phyloP scores from a whole-genome alignment of 2,329 filamentous ascomycete genomes.

The Helminthosporium solani region DNA sequence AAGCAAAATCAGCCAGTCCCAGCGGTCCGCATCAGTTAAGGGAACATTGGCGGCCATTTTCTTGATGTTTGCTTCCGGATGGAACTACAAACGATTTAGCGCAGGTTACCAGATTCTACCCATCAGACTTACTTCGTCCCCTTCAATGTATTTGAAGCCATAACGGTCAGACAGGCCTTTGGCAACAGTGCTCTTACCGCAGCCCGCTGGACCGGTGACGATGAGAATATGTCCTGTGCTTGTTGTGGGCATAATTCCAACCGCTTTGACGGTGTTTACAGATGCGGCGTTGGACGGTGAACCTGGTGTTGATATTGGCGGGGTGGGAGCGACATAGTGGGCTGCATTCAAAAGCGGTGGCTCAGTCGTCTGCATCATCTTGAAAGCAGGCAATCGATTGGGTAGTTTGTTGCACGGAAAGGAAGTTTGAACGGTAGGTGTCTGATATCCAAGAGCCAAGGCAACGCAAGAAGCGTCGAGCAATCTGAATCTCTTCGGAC shows the following conservation, averaged over 20 bases:
- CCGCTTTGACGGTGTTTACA: conserved; percentile 14
- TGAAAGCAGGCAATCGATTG: conserved; percentile 6
- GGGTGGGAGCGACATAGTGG: conserved; percentile 37
- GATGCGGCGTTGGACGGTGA: conserved; percentile 25
- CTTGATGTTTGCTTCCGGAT: conserved; percentile 57
- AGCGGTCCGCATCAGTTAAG: conserved; percentile 88
- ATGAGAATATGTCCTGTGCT: conserved; percentile 53
- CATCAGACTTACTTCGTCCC: conserved; percentile 48
- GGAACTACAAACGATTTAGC: conserved; percentile 42
- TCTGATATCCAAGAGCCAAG: conserved; percentile 4
- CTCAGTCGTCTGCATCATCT: conserved; percentile 41
- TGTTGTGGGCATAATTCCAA: conserved; percentile 28
- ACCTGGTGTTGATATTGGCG: conserved; percentile 29
- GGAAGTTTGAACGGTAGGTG: neutral
- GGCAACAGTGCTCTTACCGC: conserved; percentile 56
- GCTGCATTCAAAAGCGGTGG: conserved; percentile 25
- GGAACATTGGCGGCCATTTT: conserved; percentile 88
- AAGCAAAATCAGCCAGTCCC: conserved; percentile 80
- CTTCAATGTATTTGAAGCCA: conserved; percentile 51
- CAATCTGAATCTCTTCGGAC: conserved; percentile 2
- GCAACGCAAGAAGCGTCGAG: conserved; percentile 9
- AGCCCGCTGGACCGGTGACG: conserved; percentile 55
- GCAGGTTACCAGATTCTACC: neutral
- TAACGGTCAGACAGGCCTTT: conserved; percentile 48
- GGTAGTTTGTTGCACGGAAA: neutral